phyloP scores from a whole-genome alignment of 116 monocot genomes.

The Posidonia oceanica region DNA sequence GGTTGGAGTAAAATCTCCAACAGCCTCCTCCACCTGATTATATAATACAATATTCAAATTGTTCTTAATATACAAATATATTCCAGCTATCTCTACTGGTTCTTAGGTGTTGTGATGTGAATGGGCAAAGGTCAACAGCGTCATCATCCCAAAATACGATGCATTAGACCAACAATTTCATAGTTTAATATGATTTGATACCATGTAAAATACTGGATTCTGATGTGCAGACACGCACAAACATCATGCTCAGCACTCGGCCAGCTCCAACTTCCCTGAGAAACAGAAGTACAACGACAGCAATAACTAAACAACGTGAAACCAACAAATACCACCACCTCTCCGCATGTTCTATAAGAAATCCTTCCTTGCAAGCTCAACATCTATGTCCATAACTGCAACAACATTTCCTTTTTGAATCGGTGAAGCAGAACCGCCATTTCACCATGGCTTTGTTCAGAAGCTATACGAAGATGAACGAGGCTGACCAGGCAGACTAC shows the following conservation, averaged over 20 bases:
- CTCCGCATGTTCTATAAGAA: background rate
- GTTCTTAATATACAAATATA: no score
- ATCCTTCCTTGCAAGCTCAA: background rate
- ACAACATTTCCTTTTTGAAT: no score
- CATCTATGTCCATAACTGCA: no score
- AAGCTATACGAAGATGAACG: background rate
- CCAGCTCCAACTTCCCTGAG: background rate
- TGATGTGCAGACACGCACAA: no score
- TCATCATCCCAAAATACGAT: background rate
- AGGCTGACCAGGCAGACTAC: constrained; percentile 2
- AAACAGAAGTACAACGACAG: background rate
- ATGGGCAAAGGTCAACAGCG: no score
- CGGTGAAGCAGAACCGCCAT: background rate
- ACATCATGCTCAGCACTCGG: background rate
- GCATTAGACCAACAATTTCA: background rate
- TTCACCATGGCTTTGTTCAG: background rate
- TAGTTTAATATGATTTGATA: background rate
- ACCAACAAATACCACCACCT: background rate
- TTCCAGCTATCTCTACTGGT: background rate
- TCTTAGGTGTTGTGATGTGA: background rate
- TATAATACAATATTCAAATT: no score
- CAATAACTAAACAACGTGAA: background rate
- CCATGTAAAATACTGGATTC: background rate
- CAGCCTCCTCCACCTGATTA: no score
- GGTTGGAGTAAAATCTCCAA: no score